phyloP scores from a whole-genome alignment of 192 early-diverging fungal species.

The Piromyces sp. region DNA sequence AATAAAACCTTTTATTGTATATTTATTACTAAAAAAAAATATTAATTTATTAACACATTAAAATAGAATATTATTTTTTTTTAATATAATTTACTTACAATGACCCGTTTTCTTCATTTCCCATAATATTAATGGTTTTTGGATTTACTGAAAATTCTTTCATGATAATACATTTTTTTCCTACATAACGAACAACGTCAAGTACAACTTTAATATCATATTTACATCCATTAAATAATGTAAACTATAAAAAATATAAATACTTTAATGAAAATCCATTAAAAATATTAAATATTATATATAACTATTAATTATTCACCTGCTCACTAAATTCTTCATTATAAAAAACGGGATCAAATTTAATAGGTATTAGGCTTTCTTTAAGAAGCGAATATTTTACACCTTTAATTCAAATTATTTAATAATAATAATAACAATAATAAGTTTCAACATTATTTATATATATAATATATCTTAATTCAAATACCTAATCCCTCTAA shows the following conservation, averaged over 20 bases:
- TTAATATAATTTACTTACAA: too few species aligned
- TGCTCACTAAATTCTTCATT: background rate
- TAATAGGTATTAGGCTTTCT: background rate
- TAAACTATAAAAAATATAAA: background rate
- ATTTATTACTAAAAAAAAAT: background rate
- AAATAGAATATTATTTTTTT: too few species aligned
- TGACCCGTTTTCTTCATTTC: too few species aligned
- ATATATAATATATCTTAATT: background rate
- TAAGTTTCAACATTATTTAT: too few species aligned
- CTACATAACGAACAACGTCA: background rate
- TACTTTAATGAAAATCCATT: too few species aligned
- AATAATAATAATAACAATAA: too few species aligned
- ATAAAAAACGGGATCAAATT: background rate
- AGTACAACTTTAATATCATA: background rate
- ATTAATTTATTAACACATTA: too few species aligned
- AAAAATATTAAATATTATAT: too few species aligned
- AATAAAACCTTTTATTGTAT: background rate
- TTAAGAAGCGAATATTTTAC: background rate
- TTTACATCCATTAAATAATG: background rate
- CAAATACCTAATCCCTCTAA: background rate
- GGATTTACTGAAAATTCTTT: background rate
- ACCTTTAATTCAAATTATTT: background rate
- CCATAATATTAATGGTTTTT: background rate
- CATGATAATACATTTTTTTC: background rate
- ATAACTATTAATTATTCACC: background rate